These are phyloP conservation scores for Chaetomidium leptoderma DNA, from an alignment of 495 filamentous ascomycete species.

Conservation along the genomic window DNA sequence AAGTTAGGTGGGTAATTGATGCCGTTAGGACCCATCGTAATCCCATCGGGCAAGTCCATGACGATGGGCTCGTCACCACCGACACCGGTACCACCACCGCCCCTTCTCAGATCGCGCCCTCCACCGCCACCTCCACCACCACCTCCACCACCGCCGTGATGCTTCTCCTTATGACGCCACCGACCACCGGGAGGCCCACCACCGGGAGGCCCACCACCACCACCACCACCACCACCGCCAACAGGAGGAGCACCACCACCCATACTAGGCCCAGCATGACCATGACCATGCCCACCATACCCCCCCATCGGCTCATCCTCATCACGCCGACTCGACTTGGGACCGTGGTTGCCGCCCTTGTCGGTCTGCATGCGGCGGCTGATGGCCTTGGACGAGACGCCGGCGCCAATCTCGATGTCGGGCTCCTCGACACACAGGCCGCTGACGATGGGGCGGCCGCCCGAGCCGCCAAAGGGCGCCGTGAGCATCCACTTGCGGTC, in stretches of 20 bases:
- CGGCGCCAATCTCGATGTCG: slow-evolving; percentile 96
- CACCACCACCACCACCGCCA: slow-evolving; percentile 38
- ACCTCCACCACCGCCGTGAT: slow-evolving; percentile 41
- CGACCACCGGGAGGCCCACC: slow-evolving; percentile 27
- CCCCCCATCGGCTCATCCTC: slow-evolving; percentile 48
- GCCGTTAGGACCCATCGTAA: slow-evolving; percentile 55
- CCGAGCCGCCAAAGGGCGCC: slow-evolving; percentile 88
- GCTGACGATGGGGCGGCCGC: slow-evolving; percentile 70
- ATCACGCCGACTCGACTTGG: slow-evolving; percentile 58
- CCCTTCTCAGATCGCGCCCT: slow-evolving; percentile 32
- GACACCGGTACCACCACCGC: slow-evolving; percentile 29
- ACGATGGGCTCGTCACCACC: slow-evolving; percentile 48
- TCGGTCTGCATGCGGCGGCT: slow-evolving; percentile 78
- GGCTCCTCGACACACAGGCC: slow-evolving; percentile 94
- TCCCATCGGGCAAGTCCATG: slow-evolving; percentile 57
- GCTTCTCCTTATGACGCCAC: slow-evolving; percentile 39
- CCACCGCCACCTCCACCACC: too few species aligned
- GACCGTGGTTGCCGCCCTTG: slow-evolving; percentile 67
- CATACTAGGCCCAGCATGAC: slow-evolving; percentile 38
- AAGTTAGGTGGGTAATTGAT: slow-evolving; percentile 50
- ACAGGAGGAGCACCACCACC: slow-evolving; percentile 42
- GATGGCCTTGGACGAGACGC: slow-evolving; percentile 94
- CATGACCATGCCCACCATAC: slow-evolving; percentile 29
- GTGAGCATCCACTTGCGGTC: slow-evolving; percentile 97
- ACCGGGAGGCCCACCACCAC: slow-evolving; percentile 31